Conservation (phyloP, 1,139 yeast species). For the Nematodospora anomalae region DNA sequence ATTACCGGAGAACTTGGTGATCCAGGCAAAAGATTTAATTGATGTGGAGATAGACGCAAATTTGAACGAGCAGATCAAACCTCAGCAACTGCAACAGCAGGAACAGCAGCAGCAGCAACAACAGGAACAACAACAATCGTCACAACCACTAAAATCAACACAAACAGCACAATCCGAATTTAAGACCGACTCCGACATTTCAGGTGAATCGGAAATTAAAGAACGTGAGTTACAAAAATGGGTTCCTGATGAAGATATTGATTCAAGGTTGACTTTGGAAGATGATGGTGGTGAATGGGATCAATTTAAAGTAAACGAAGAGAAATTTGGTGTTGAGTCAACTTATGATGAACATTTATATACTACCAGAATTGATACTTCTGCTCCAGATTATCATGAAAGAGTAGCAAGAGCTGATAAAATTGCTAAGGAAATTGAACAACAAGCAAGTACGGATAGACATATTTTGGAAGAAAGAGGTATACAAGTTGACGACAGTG, state of each 20-base stretch:
- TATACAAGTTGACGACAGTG: conserved; percentile 70
- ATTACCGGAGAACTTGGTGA: conserved; percentile 48
- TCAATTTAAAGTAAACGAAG: conserved; percentile 87
- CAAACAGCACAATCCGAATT: conserved; percentile 34
- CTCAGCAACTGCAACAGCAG: background rate
- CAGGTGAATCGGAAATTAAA: conserved; percentile 44
- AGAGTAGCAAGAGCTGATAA: conserved; percentile 70
- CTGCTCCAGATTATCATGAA: conserved; percentile 70
- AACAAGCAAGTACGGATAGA: conserved; percentile 63
- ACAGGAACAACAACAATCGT: background rate
- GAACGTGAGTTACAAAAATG: conserved; percentile 82
- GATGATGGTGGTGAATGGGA: conserved; percentile 62
- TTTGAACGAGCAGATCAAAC: conserved; percentile 21
- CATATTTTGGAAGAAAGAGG: conserved; percentile 96
- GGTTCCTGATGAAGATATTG: conserved; percentile 65
- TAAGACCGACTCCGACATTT: conserved; percentile 84
- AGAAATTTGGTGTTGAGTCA: conserved; percentile 84
- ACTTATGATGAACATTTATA: conserved; percentile 87
- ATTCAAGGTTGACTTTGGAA: conserved; percentile 41
- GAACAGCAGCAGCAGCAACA: background rate
- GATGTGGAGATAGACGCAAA: conserved; percentile 57
- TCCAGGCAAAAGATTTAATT: conserved; percentile 61
- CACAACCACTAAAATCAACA: background rate
- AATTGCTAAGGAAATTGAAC: conserved; percentile 81
- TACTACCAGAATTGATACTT: conserved; percentile 78